These are phyloP conservation scores for Aspergillaceae sp. DNA, from an alignment of 2,329 filamentous ascomycete species.

Conservation along the genomic window DNA sequence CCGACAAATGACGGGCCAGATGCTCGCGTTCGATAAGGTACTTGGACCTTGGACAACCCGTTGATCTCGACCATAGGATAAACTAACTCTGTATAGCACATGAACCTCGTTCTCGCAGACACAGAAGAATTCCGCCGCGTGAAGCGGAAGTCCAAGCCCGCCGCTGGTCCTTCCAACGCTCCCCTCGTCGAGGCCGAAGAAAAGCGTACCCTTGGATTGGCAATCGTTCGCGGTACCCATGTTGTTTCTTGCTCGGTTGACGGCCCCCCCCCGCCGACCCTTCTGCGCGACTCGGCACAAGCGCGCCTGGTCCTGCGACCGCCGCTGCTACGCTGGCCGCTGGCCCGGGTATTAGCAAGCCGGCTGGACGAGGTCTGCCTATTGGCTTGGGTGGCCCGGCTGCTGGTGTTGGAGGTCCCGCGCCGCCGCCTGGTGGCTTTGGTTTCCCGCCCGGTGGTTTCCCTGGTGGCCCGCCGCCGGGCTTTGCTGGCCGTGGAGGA, in stretches of 20 bases:
- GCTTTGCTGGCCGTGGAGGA: conserved; percentile 45
- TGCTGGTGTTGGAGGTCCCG: conserved; percentile 73
- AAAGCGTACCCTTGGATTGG: conserved; percentile 92
- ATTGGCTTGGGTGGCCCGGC: conserved; percentile 82
- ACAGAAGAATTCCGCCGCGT: conserved; percentile 95
- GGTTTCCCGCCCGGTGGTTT: conserved; percentile 46
- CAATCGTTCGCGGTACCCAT: conserved; percentile 87
- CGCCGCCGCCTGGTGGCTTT: conserved; percentile 54
- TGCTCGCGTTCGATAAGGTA: conserved; percentile 98
- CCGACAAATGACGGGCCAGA: conserved; percentile 92
- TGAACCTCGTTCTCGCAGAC: conserved; percentile 98
- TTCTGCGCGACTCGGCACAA: conserved; percentile 75
- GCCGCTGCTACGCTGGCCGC: conserved; percentile 62
- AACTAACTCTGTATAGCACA: conserved; percentile 55
- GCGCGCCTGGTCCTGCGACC: conserved; percentile 50
- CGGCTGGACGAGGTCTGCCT: conserved; percentile 76
- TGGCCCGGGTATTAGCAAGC: conserved; percentile 82
- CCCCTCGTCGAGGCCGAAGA: conserved; percentile 78
- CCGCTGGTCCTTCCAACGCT: conserved; percentile 52
- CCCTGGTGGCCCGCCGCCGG: conserved; percentile 43
- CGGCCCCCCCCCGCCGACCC: conserved; percentile 93
- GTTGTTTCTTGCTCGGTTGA: conserved; percentile 94
- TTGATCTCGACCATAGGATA: conserved; percentile 1
- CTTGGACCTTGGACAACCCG: not conserved
- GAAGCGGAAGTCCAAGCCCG: conserved; percentile 69